Evolutionary conservation across 139 green algal genomes (phyloP).

Genomic region (Micractinium sp.): DNA sequence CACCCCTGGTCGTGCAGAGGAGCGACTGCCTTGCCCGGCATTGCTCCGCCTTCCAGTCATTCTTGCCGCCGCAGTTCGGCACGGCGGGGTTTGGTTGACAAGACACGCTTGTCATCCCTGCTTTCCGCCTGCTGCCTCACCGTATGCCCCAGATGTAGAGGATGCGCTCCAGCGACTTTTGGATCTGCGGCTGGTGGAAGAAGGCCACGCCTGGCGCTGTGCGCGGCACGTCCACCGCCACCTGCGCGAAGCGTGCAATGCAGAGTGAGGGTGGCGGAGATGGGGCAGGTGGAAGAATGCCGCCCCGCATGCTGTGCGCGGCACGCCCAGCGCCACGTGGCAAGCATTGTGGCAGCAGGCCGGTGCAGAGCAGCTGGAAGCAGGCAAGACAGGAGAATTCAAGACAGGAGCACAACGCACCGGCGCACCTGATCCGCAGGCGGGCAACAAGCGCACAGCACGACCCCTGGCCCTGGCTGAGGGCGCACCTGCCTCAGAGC

Average conservation of each 20-base stretch:
- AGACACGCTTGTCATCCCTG: neutral
- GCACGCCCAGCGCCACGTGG: neutral
- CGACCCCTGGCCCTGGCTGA: too few species aligned
- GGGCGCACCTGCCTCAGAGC: too few species aligned
- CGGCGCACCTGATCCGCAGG: neutral
- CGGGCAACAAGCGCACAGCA: neutral
- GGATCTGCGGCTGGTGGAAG: conserved; percentile 84
- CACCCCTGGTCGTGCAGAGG: too few species aligned
- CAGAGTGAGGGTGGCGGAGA: neutral
- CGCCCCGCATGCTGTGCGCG: neutral
- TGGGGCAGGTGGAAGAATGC: too few species aligned
- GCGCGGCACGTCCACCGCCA: conserved; percentile 91
- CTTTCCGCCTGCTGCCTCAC: conserved; percentile 26
- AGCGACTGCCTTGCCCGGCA: too few species aligned
- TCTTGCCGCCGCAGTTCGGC: too few species aligned
- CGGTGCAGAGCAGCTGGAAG: neutral
- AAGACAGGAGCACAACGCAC: neutral
- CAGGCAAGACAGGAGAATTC: too few species aligned
- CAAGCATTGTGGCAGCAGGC: neutral
- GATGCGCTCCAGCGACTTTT: conserved; percentile 88
- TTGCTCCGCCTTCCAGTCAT: too few species aligned
- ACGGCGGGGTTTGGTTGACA: too few species aligned
- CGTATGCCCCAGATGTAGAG: conserved; percentile 96
- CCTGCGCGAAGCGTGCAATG: conserved; percentile 56
- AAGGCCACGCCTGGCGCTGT: conserved; percentile 91